phyloP scores from a whole-genome alignment of 306 rosid genomes.

The Bauhinia variegata region DNA sequence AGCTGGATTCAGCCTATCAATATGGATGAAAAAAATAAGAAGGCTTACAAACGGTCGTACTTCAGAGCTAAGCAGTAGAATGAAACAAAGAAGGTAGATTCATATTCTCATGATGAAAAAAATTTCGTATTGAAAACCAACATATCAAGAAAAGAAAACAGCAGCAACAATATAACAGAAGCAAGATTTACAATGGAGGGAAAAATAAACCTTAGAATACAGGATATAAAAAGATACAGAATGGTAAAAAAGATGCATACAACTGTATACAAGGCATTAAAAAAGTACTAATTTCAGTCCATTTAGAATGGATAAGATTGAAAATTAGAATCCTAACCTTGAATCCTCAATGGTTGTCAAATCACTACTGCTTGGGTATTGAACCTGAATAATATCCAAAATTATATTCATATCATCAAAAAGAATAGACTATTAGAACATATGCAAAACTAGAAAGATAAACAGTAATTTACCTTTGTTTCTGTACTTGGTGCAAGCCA shows the following conservation, averaged over 20 bases:
- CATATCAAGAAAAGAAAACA: slow-evolving; percentile 5
- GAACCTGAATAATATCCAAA: slow-evolving; percentile 59
- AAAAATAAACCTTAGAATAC: slow-evolving; percentile 21
- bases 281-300: slow-evolving; percentile 18
- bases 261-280: slow-evolving; percentile 20
- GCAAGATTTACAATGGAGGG: slow-evolving; percentile 12
- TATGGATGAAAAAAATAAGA: slow-evolving; percentile 35
- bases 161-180: background rate
- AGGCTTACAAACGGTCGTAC: slow-evolving; percentile 42
- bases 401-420: slow-evolving; percentile 5
- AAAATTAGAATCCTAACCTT: slow-evolving; percentile 51
- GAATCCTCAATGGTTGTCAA: slow-evolving; percentile 49
- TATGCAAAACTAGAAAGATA: slow-evolving; percentile 7
- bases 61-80: slow-evolving; percentile 28
- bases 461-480: slow-evolving; percentile 62
- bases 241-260: slow-evolving; percentile 26
- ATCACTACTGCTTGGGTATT: slow-evolving; percentile 83
- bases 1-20: slow-evolving; percentile 68
- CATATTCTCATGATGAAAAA: slow-evolving; percentile 10
- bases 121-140: background rate
- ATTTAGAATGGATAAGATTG: slow-evolving; percentile 14
- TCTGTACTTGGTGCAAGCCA: slow-evolving; percentile 82
- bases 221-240: slow-evolving; percentile 14
- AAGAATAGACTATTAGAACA: slow-evolving; percentile 23
- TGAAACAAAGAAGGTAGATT: slow-evolving; percentile 17